Evolutionary conservation across 768 basidiomycete species (phyloP), one percentile per base, ranked within the genome.

Genomic region (Tulasnella sp.): DNA sequence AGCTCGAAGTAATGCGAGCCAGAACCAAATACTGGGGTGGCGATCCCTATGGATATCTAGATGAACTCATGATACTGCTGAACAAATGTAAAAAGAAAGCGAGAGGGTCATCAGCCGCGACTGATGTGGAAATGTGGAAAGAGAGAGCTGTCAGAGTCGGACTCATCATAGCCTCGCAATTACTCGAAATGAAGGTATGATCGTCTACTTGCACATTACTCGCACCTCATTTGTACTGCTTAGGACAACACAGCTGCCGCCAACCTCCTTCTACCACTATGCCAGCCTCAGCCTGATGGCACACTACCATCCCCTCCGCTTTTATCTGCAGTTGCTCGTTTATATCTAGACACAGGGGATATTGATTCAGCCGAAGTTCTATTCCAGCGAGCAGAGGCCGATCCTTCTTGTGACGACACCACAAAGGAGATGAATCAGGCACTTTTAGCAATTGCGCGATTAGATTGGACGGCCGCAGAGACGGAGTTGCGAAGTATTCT

Each of bases 1-100:
- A 76, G 59, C 63, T 76, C 59, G 70, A 68, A 48, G 79, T 89
- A 45, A 79, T 88, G 68, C 70, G 80, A 35, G 75, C 82, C 5
- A 75, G 83, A 29, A 68, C 84, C 24, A 77, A 76, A 60, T 89
- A 87, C 60, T 89, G 86, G 87, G 70, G 81, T 3, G 83, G 78
- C 24, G 86, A 90, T 62, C 71, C 77, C 60, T 75, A 83, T 73
- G 81, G 77, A 2, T 84, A 89, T 64, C 69, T 88, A 51, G 86
- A 90, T 62, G 76, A 78, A 25, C 70, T 90, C 20, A 69, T 69
- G 53, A 74, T 64, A n/a, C 65, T 89, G 53, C 65, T 89, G 46
- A 65, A 60, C 41, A 76, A 72, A 55, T 86, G 85, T 62, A 76
- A 76, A 56, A 57, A 54, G 13, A 74, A 72, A 55, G 55, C 65